Evolutionary conservation across 2,329 filamentous ascomycete species (phyloP), one percentile per base, ranked within the genome.

Genomic region (Alternaria dauci): DNA sequence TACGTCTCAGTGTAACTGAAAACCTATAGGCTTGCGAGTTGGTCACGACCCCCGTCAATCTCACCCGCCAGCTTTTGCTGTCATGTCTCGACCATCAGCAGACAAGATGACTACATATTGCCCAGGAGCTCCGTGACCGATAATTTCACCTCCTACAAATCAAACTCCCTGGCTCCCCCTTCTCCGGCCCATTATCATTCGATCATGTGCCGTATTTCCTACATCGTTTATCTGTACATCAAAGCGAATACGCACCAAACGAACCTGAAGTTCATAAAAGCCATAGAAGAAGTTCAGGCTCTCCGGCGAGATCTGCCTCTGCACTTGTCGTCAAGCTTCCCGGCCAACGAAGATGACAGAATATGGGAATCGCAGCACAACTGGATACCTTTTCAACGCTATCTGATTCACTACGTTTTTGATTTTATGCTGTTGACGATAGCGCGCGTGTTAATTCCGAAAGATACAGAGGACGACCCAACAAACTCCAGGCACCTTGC

Each of bases 341-440:
- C 61, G 2, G 58, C 28, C n/a, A 63, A 38, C 5, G 50, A 58
- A 23, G 50, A 61, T 16, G 61, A 63, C 18, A 23, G 38, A n/a
- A 41, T 57, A 32, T 61, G 61, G 61, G 61, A 63, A 30, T 25
- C 26, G 8, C 44, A 61, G 39, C 41, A 63, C 28, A 44, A 44
- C n/a, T 63, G 58, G 61, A 56, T 63, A 23, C 46, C 61, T n/a
- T 61, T 63, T 14, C 61, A 63, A 44, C 58, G 61, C 16, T 63
- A 63, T 25, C 48, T 58, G 5, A 53, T 61, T 23, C 54, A 55
- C 20, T 54, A 38, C n/a, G 58, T 63, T 18, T 25, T 63, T 26
- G 58, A 63, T 23, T 61, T 63, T 39, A 14, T 61, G 18, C n/a
- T 58, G 36, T 32, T 63, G 30, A 48, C 58, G 12, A 61, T 63